Evolutionary conservation across 805 yeast species (phyloP).

Genomic region (Wickerhamiella australiensis): DNA sequence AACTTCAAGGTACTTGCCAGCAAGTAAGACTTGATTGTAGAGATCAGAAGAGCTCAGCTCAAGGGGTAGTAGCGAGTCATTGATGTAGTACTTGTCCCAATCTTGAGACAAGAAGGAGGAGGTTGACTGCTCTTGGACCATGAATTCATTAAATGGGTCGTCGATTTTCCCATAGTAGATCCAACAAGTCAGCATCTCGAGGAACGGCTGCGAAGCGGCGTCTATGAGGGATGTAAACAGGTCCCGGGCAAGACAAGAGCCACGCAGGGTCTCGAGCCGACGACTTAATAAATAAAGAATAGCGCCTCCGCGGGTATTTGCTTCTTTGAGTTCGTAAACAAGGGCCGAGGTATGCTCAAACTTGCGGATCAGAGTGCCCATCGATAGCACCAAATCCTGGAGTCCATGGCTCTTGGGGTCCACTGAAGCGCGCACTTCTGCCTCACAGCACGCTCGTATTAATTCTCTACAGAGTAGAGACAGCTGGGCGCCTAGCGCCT

Average conservation of each 20-base stretch:
- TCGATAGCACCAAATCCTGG: conserved; percentile 43
- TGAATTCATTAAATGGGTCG: conserved; percentile 77
- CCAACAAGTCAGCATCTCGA: conserved; percentile 68
- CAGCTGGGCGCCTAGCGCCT: conserved; percentile 55
- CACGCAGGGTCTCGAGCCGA: conserved; percentile 45
- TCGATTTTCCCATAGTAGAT: conserved; percentile 55
- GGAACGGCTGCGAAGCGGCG: conserved; percentile 49
- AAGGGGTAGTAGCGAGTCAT: conserved; percentile 54
- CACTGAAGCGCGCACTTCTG: conserved; percentile 44
- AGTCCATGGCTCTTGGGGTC: conserved; percentile 41
- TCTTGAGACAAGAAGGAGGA: conserved; percentile 17
- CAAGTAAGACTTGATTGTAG: conserved; percentile 54
- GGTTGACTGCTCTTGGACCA: conserved; percentile 33
- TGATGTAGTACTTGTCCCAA: conserved; percentile 39
- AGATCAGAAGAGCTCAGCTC: conserved; percentile 44
- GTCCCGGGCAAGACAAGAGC: conserved; percentile 46
- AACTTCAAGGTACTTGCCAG: conserved; percentile 78
- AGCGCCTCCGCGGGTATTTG: conserved; percentile 55
- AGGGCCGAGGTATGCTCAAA: conserved; percentile 50
- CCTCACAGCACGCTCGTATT: conserved; percentile 23
- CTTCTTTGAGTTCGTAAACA: conserved; percentile 33
- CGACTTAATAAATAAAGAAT: conserved; percentile 51
- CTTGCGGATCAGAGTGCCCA: conserved; percentile 31
- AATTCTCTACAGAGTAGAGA: conserved; percentile 33
- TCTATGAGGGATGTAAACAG: conserved; percentile 45